Conservation (phyloP, 306 rosid species). For the Ammopiptanthus mongolicus region DNA sequence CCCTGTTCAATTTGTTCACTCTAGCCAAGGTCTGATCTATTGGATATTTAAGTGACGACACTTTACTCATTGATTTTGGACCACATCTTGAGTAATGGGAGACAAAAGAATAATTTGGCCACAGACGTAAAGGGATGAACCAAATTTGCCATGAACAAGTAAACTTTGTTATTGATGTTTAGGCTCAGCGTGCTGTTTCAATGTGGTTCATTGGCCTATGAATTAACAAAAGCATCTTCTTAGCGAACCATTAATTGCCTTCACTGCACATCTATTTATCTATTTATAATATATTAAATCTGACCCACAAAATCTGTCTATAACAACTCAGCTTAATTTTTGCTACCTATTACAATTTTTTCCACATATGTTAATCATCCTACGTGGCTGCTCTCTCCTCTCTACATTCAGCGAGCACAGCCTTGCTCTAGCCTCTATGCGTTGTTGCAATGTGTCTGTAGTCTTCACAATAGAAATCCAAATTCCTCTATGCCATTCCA, state of each 20-base stretch:
- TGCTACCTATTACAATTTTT: too few relatives aligned
- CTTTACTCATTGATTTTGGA: conserved; percentile 15
- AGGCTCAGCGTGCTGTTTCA: not conserved
- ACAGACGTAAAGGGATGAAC: not conserved
- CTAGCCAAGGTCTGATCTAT: not conserved
- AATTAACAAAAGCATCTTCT: not conserved
- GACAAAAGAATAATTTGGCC: conserved; percentile 25
- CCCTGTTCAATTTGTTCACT: not conserved
- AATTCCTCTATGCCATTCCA: too few relatives aligned
- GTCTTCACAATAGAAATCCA: too few relatives aligned
- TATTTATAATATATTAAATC: too few relatives aligned
- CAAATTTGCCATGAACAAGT: not conserved
- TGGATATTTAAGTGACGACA: not conserved
- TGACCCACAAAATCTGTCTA: too few relatives aligned
- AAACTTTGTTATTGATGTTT: conserved; percentile 1
- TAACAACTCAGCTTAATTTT: too few relatives aligned
- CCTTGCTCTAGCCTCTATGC: too few relatives aligned
- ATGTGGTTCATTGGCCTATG: not conserved
- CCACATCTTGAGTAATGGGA: conserved; percentile 10
- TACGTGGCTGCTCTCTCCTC: too few relatives aligned
- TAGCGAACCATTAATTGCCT: conserved; percentile 1
- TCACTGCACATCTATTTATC: not conserved
- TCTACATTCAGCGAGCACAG: too few relatives aligned
- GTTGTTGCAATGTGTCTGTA: too few relatives aligned
- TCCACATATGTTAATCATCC: too few relatives aligned